Conservation (phyloP, 805 yeast species). For the Saturnispora saitoi region DNA sequence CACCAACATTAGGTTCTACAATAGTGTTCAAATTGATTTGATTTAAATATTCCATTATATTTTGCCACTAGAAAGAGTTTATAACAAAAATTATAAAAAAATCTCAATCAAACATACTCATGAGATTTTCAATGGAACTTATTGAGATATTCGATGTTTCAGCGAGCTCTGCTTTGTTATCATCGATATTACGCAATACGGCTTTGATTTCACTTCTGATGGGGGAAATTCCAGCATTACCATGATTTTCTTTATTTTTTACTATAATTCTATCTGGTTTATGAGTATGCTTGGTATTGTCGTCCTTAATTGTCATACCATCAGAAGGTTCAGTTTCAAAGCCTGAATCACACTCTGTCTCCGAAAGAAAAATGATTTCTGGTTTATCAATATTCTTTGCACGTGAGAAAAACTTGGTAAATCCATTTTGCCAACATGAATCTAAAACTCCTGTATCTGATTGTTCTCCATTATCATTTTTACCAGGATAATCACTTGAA, state of each 20-base stretch:
- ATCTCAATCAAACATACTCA: constrained; percentile 6
- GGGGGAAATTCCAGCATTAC: not conserved
- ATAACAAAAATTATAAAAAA: not conserved
- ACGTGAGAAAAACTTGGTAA: not conserved
- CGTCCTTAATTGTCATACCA: not conserved
- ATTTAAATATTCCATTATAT: constrained; percentile 15
- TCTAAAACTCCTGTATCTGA: not conserved
- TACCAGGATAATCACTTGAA: not conserved
- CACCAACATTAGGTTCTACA: constrained; percentile 23
- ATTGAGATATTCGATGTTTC: not conserved
- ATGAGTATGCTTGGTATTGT: not conserved
- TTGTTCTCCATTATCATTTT: no score
- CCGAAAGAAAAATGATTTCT: not conserved
- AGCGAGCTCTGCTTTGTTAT: not conserved
- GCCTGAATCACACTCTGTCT: not conserved
- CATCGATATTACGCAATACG: not conserved
- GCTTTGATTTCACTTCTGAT: not conserved
- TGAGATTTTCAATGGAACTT: constrained; percentile 1
- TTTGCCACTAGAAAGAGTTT: constrained; percentile 1
- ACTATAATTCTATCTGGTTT: not conserved
- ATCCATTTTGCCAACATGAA: not conserved
- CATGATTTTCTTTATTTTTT: not conserved
- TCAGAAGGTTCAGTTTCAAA: not conserved
- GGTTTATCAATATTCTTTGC: not conserved
- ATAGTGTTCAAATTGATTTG: constrained; percentile 13